Base-by-base conservation (phyloP, 768 basidiomycete genomes). In the Tubosaeta sp. region DNA sequence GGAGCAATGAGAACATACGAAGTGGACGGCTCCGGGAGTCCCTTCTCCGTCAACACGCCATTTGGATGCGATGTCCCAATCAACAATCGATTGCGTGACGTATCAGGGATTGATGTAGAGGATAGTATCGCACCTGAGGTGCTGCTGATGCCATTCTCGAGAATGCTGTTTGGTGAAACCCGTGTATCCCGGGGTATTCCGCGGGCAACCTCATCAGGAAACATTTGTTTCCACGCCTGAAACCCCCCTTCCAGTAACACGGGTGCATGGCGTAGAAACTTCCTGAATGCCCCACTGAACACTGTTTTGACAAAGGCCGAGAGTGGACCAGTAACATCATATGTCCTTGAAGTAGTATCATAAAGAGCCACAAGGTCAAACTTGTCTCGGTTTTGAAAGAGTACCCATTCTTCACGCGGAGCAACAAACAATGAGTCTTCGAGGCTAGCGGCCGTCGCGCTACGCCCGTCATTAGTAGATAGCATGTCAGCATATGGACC, bases 311-410 rank as follows among this genome's bases (percentile, higher is more conserved):
- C 74, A 21, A 94, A 77, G 18, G 74, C 64, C 2, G 79, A 74
- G n/a, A 88, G 64, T 0, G 84, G 80, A 0, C 81, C 74, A 10
- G 73, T 73, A 18, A 71, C 66, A 2, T 76, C 78, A 46, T 82
- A 76, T 16, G 73, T 67, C 48, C 78, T 74, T 41, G 89, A 83
- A 27, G 74, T 66, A 44, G 77, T 61, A 66, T 98, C 94, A 66
- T 94, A 94, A 4, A 97, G 72, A 14, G 86, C 89, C 22, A 99
- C 83, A 19, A 94, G 68, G 58, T 96, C 94, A 64, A 90, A 95
- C 59, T 87, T 86, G 61, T 93, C 82, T 35, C 95, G 87, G 53
- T 91, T 87, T 36, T 72, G 66, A 66, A 98, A 98, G n/a, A 88
- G 74, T 2, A 76, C 75, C 40, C 74, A 74, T 68, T 97, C 94